Evolutionary conservation across 139 green algal genomes (phyloP).

Genomic region (Chlamydomonas urium): DNA sequence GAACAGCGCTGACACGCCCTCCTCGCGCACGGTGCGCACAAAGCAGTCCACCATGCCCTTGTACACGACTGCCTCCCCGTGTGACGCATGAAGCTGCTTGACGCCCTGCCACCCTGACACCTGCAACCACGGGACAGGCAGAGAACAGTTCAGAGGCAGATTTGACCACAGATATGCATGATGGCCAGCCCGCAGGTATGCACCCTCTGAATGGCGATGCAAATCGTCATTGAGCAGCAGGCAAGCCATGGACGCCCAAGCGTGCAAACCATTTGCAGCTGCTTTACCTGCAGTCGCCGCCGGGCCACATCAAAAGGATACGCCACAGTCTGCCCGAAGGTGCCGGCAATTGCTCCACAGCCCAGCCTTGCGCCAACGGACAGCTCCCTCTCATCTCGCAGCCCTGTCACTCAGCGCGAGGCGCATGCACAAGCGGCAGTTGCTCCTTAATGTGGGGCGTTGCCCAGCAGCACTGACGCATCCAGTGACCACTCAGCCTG

Average conservation of each 20-base stretch:
- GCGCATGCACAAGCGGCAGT: no score
- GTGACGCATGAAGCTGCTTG: slow-evolving; percentile 53
- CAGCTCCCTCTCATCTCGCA: slow-evolving; percentile 79
- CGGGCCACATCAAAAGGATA: slow-evolving; percentile 97
- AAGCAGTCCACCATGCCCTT: slow-evolving; percentile 97
- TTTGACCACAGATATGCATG: no score
- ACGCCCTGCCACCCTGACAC: slow-evolving; percentile 79
- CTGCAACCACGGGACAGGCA: slow-evolving; percentile 41
- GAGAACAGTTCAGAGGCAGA: no score
- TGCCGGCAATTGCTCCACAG: slow-evolving; percentile 89
- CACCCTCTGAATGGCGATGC: no score
- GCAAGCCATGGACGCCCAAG: no score
- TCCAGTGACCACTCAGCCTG: no score
- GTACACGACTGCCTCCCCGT: slow-evolving; percentile 74
- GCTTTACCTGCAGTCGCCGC: slow-evolving; percentile 87
- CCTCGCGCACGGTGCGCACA: slow-evolving; percentile 79
- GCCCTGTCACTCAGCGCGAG: no score
- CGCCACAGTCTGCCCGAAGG: slow-evolving; percentile 91
- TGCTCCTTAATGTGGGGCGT: no score
- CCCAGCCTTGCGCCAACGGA: slow-evolving; percentile 72
- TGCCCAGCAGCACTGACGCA: no score
- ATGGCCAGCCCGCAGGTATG: no score
- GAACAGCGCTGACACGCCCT: slow-evolving; percentile 84
- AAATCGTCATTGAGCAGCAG: no score
- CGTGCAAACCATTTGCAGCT: no score